Evolutionary conservation across 495 filamentous ascomycete species (phyloP), one percentile per base, ranked within the genome.

Genomic region (Podospora comata): DNA sequence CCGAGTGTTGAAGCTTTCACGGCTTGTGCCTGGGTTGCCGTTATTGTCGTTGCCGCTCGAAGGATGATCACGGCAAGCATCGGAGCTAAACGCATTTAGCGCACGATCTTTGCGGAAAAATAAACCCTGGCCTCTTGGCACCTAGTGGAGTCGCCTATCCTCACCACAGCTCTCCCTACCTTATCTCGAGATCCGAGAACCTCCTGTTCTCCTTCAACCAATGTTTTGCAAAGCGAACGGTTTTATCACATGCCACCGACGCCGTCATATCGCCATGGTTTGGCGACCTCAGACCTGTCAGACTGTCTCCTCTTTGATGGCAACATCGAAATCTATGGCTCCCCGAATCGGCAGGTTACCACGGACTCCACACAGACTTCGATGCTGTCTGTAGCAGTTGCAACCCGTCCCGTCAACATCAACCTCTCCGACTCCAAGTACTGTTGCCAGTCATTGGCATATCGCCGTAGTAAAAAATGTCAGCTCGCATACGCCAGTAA

Each of bases 331-430:
- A 58, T 56, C 54, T 56, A 18, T 18, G 19, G 54, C 54, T 56
- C 54, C 54, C 54, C 54, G 54, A 56, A 56, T 56, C 54, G 54
- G 54, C 54, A 56, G 54, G 54, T 56, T 56, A 56, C 54, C 54
- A 18, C 54, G 4, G 19, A 56, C 15, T 56, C 54, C 54, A 18
- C 16, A 20, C 19, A 20, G 54, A 20, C 54, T 20, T 56, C 16
- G 6, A 32, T 32, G 7, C 3, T 32, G 30, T 56, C 54, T 32
- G 30, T 56, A 6, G 54, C 54, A 56, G 54, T 56, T 56, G 54
- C 54, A 56, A 56, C 54, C 54, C 54, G 54, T 56, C 54, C 54
- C 54, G 54, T 56, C 54, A 18, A 56, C 15, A 20, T 56, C 54
- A 23, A 23, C 23, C 23, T 23, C 23, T 23, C 23, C 23, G 23